phyloP scores from a whole-genome alignment of 202 grass and related monocot species.

The Zoysia matrella region DNA sequence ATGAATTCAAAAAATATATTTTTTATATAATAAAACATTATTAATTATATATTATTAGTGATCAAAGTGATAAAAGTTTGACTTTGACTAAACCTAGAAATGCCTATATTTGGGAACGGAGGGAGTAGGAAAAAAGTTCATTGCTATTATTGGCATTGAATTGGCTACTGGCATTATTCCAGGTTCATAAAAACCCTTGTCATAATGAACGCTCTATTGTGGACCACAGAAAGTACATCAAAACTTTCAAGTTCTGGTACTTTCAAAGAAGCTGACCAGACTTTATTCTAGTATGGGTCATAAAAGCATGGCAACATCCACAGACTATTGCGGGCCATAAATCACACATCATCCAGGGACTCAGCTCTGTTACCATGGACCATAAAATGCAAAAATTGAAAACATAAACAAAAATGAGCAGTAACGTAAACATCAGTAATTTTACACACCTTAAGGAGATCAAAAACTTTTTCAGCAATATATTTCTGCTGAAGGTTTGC shows the following conservation, averaged over 20 bases:
- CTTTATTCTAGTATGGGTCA: not conserved
- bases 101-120: too few species aligned
- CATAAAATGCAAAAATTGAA: conserved; percentile 9
- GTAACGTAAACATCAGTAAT: not conserved
- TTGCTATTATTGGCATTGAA: conserved; percentile 26
- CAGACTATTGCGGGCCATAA: not conserved
- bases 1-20: too few species aligned
- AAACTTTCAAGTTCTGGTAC: conserved; percentile 7
- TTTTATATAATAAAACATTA: too few species aligned
- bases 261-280: not conserved
- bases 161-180: conserved; percentile 15
- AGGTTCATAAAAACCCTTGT: conserved; percentile 12
- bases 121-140: not conserved
- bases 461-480: conserved; percentile 98
- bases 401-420: not conserved
- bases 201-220: conserved; percentile 1
- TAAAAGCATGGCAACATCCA: not conserved
- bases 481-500: conserved; percentile 96
- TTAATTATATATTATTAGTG: too few species aligned
- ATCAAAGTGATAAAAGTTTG: too few species aligned
- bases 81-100: too few species aligned
- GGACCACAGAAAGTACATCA: conserved; percentile 12
- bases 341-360: not conserved
- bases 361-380: not conserved
- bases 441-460: conserved; percentile 90